Base-by-base conservation (phyloP, 345 rosid genomes). In the Turnera subulata region DNA sequence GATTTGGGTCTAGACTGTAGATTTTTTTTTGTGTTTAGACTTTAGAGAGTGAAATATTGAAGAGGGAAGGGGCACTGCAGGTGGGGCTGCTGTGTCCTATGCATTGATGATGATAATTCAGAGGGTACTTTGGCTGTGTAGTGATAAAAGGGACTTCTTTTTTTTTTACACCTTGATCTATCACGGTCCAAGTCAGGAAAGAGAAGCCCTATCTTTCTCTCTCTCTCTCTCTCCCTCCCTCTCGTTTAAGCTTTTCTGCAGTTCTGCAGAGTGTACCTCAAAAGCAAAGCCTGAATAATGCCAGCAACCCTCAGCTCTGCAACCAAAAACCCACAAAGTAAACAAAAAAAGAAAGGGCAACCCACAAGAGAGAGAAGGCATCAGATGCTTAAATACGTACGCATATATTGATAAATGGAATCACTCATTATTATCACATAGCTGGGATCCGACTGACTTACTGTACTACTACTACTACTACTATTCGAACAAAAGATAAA, bases 101-200 rank as follows among this genome's bases (percentile, higher is more conserved):
- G 77, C 81, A 81, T 76, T 81, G 84, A 79, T 86, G 84, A 77
- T 68, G 78, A 78, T 69, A 63, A 66, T 11, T 58, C 80, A 71
- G 76, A 61, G 51, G 46, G 68, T 64, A 68, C 77, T 82, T 78
- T 66, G 75, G 66, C 69, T 76, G 65, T 61, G 73, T n/a, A 51
- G 76, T 59, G 62, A 63, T 63, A 52, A 70, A 76, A 70, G 64
- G 66, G 44, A 63, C 69, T 66, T 70, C n/a, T n/a, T 45, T 46
- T 64, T 78, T 76, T 51, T 17, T 29, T 68, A 68, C 81, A 61
- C 76, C 72, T 78, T 50, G 93, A 88, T 65, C 75, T 64, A 76
- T 86, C 93, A 70, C 82, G 23, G 75, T 86, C 95, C 76, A 79
- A 83, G 96, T 82, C 98, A 92, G 96, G 64, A 67, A 64, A 38